These are phyloP conservation scores for Nicotiana attenuata DNA, from an alignment of 257 asterid genomes.

Conservation along the genomic window DNA sequence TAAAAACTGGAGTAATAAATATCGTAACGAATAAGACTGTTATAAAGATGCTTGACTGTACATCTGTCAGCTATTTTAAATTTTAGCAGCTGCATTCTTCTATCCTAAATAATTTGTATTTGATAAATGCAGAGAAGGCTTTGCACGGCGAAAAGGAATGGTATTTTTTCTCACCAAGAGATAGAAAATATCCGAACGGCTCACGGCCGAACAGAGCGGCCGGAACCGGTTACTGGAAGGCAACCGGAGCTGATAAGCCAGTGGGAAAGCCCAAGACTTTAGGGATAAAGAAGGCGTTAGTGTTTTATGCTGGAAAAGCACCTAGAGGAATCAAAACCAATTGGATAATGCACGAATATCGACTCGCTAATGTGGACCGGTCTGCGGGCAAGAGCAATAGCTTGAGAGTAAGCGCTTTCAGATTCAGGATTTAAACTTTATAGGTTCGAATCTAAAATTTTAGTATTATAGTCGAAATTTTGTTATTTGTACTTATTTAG, in stretches of 20 bases:
- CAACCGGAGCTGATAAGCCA: slow-evolving; percentile 77
- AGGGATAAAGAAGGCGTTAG: slow-evolving; percentile 68
- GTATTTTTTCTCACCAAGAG: slow-evolving; percentile 70
- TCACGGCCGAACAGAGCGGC: slow-evolving; percentile 69
- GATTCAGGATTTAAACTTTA: neutral
- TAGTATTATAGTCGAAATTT: too few relatives aligned
- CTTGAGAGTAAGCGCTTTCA: slow-evolving; percentile 25
- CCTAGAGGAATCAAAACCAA: slow-evolving; percentile 60
- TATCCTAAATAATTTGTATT: too few relatives aligned
- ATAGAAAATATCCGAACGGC: slow-evolving; percentile 68
- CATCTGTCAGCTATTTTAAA: too few relatives aligned
- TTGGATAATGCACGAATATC: slow-evolving; percentile 78
- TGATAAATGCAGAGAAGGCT: slow-evolving; percentile 35
- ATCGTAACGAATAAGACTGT: too few relatives aligned
- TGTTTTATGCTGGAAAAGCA: slow-evolving; percentile 66
- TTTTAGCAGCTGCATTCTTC: too few relatives aligned
- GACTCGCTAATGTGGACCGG: slow-evolving; percentile 62
- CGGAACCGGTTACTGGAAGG: slow-evolving; percentile 66
- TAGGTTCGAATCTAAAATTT: too few relatives aligned
- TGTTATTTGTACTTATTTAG: too few relatives aligned
- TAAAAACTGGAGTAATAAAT: too few relatives aligned
- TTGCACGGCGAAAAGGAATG: slow-evolving; percentile 65
- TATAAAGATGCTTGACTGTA: too few relatives aligned
- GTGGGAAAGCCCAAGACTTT: slow-evolving; percentile 52
- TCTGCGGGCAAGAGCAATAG: slow-evolving; percentile 51